Base-by-base conservation (phyloP, 129 eudicot species). In the Saposhnikovia divaricata region DNA sequence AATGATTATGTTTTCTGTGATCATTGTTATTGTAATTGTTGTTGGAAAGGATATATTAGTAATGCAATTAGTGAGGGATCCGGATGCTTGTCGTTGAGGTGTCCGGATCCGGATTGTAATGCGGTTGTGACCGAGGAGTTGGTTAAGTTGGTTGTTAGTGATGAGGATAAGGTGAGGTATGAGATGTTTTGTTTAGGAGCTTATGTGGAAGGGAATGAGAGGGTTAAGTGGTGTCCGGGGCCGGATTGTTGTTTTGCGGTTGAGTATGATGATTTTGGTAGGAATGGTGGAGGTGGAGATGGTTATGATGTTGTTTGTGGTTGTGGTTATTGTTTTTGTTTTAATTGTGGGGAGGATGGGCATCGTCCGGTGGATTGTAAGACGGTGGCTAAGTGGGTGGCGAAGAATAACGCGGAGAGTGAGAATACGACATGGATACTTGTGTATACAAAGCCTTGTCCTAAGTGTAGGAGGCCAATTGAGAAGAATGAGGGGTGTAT, bases 301-400 rank as follows among this genome's bases (percentile, higher is more conserved):
- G 79, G 34, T 65, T 84, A 80, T 73, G 85, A 85, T 16, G 89
- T 85, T 19, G 46, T 75, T 66, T 88, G 91, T 65, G 59, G 4
- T 47, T 88, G 91, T 80, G 81, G 78, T 1, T 43, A 77, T 37
- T 77, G 76, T 9, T 85, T 88, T 57, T 88, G 91, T 44, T 88
- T 82, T 83, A 83, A 78, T 75, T 91, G 93, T 75, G 61, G 79
- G 9, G 86, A 87, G 79, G 91, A 89, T 48, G 81, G 85, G 15
- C 96, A 91, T 78, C 80, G 93, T 19, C 96, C 96, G 0, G 82
- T 89, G 63, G 89, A 79, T 48, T 91, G 96, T 68, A 80, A 81
- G 6, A 84, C 83, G 12, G 89, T 85, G 77, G 85, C 79, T 0
- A 74, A 82, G 70, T 89, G 96, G 96, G 69, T 80, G 19, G 6